phyloP scores from a whole-genome alignment of 1,139 yeast genomes.

The Diutina rugosa region DNA sequence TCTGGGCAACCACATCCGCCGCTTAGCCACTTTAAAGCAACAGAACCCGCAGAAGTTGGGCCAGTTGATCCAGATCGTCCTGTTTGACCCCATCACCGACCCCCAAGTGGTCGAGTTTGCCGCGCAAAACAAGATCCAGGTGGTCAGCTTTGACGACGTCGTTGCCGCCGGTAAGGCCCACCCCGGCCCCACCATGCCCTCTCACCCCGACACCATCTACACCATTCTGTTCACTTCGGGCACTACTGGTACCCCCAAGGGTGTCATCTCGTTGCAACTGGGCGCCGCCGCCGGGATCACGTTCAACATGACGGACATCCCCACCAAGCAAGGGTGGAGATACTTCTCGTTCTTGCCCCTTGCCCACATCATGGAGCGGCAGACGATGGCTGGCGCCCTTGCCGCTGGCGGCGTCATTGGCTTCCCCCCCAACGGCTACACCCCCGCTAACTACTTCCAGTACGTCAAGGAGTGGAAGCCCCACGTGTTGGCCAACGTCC shows the following conservation, averaged over 20 bases:
- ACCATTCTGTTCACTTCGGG: slow-evolving; percentile 32
- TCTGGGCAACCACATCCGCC: slow-evolving; percentile 19
- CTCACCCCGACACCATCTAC: slow-evolving; percentile 16
- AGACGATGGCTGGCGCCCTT: slow-evolving; percentile 8
- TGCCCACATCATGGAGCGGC: slow-evolving; percentile 31
- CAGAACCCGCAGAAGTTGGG: slow-evolving; percentile 8
- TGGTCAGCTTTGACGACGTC: slow-evolving; percentile 1
- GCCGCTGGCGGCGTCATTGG: slow-evolving; percentile 10
- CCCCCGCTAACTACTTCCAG: slow-evolving; percentile 8
- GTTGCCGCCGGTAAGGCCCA: neutral
- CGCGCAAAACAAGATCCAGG: slow-evolving; percentile 5
- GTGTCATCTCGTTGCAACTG: slow-evolving; percentile 21
- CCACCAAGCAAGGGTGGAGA: slow-evolving; percentile 7
- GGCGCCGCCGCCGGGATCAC: slow-evolving; percentile 16
- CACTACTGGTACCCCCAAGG: slow-evolving; percentile 31
- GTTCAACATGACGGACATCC: slow-evolving; percentile 7
- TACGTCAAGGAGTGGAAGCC: slow-evolving; percentile 16
- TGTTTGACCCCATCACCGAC: slow-evolving; percentile 13
- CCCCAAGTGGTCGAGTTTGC: slow-evolving; percentile 7
- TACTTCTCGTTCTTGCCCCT: slow-evolving; percentile 21
- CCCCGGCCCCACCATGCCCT: slow-evolving; percentile 8
- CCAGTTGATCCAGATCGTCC: slow-evolving; percentile 10
- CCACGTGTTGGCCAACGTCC: slow-evolving; percentile 22
- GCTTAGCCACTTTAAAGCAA: slow-evolving; percentile 9
- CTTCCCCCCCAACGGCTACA: slow-evolving; percentile 15